Conservation (phyloP, 176 grass and related monocot species). For the Alopecurus myosuroides region DNA sequence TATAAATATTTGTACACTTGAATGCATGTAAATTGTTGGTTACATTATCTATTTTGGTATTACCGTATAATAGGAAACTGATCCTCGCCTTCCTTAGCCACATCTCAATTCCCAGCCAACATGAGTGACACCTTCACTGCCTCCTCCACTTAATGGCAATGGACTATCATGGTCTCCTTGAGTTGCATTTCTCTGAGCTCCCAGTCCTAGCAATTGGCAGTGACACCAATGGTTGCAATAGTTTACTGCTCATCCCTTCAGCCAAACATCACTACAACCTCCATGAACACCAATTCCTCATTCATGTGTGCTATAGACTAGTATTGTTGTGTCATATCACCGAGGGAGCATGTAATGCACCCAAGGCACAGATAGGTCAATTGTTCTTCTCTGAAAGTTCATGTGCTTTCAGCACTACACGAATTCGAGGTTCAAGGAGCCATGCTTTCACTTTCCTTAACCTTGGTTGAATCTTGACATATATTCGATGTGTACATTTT, state of each 20-base stretch:
- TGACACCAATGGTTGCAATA: background rate
- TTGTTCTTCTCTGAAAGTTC: background rate
- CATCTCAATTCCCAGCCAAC: background rate
- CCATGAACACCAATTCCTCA: background rate
- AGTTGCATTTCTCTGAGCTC: background rate
- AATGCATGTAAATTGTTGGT: background rate
- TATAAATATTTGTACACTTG: background rate
- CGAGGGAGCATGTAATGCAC: background rate
- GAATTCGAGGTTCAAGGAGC: background rate
- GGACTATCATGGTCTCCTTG: background rate
- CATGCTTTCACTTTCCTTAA: background rate
- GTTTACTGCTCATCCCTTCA: background rate
- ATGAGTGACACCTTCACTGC: background rate
- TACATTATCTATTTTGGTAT: background rate
- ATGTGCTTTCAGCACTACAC: background rate
- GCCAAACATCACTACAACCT: background rate
- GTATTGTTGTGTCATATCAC: background rate
- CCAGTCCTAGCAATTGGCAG: background rate
- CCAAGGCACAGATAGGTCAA: background rate
- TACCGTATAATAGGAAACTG: background rate
- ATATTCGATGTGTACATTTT: background rate
- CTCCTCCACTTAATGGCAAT: background rate
- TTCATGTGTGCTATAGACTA: background rate
- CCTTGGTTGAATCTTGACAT: background rate
- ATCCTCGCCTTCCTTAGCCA: background rate